Percentiles rank a stretch among this genome's conserved stretches.
Conservation (phyloP, 257 asterid species). For the Misopates orontium region DNA sequence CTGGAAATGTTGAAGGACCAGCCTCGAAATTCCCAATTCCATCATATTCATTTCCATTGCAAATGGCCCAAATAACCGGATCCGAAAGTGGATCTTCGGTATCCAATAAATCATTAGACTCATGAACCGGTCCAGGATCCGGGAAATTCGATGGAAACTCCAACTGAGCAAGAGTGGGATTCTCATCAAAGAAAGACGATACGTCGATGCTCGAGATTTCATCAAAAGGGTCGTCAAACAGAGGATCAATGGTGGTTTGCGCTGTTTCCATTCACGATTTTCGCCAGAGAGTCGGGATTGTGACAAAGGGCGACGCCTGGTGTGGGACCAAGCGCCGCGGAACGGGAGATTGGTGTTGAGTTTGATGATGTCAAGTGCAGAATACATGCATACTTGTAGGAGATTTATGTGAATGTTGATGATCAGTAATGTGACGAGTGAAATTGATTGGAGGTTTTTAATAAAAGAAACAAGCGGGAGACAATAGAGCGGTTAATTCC, state of each 20-base stretch:
- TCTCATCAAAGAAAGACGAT: slow-evolving; percentile 28
- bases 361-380: slow-evolving; percentile 10
- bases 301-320: slow-evolving; percentile 52
- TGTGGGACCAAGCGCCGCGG: slow-evolving; percentile 57
- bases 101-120: slow-evolving; percentile 9
- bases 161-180: slow-evolving; percentile 20
- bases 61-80: slow-evolving; percentile 35
- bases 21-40: background rate
- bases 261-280: slow-evolving; percentile 35
- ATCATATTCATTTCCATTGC: slow-evolving; percentile 29
- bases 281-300: no score
- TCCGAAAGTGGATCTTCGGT: slow-evolving; percentile 39
- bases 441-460: background rate
- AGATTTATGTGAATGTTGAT: background rate
- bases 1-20: slow-evolving; percentile 23
- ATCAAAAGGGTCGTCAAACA: slow-evolving; percentile 34
- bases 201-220: background rate
- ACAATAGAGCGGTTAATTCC: background rate
- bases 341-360: slow-evolving; percentile 1
- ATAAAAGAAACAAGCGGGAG: background rate
- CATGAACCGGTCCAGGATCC: slow-evolving; percentile 7
- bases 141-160: slow-evolving; percentile 2
- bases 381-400: no score
- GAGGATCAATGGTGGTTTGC: background rate
- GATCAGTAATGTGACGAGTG: no score